Base-by-base conservation (phyloP, 148 eudicot genomes). In the Rhododendron henanense region DNA sequence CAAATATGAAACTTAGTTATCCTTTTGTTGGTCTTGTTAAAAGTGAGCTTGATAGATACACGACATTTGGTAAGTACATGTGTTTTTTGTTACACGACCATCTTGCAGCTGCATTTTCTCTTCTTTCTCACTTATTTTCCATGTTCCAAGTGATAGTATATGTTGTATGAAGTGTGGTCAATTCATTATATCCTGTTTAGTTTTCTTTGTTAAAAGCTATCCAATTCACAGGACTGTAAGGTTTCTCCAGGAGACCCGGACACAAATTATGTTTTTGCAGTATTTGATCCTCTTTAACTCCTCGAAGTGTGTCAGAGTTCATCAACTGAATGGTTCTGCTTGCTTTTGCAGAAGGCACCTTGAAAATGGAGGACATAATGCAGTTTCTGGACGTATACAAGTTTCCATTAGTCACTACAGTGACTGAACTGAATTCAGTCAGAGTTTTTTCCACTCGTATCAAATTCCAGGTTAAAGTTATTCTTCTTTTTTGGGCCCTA, bases 21-120 rank as follows among this genome's bases (percentile, higher is more conserved):
- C 90, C 85, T 53, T 94, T 92, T 84, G 85, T 95, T 86, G 99
- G 97, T 81, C 95, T 96, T 71, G 92, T 95, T 82, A 96, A 96
- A 90, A 91, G 90, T 85, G 99, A 96, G 88, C 97, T 98, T 57
- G 99, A 96, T 91, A 91, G 87, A 86, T 92, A 91, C 91, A 94
- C 95, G 48, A 83, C 86, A 67, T 92, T 91, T 83, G 99, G 99
- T 96, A 86, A 84, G 96, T 84, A 84, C 51, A 79, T 23, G n/a
- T 18, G 23, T 84, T 71, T 39, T 87, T 77, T 50, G 39, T 6
- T 80, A 21, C 25, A 50, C 8, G 47, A 3, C 7, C 65, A 47
- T 63, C 25, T 51, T 51, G 84, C 61, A 53, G 31, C 44, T 79
- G 65, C 18, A 79, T 51, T 23, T 74, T 18, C 69, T 13, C 48